Conservation (phyloP, 192 early-diverging fungal genomes). For the Coemansia sp. region DNA sequence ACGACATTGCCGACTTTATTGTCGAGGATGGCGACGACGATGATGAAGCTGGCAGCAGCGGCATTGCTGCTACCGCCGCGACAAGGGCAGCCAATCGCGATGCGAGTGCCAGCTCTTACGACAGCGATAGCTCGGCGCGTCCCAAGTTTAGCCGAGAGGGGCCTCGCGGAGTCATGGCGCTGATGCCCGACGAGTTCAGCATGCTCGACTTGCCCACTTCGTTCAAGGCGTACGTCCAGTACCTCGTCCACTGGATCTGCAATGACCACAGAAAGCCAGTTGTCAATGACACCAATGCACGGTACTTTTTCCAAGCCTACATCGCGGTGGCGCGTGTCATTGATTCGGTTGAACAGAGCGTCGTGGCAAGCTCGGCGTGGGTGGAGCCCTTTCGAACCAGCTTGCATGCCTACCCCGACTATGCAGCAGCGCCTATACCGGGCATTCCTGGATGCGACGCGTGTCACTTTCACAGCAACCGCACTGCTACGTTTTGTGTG, state of each 20-base stretch:
- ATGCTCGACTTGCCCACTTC: slow-evolving; percentile 42
- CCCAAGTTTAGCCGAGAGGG: slow-evolving; percentile 9
- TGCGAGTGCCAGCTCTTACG: neutral
- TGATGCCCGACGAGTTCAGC: slow-evolving; percentile 50
- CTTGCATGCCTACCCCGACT: slow-evolving; percentile 33
- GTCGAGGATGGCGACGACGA: slow-evolving; percentile 36
- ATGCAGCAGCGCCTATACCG: neutral
- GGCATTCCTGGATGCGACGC: slow-evolving; percentile 45
- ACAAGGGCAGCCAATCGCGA: too few species aligned
- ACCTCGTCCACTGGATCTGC: slow-evolving; percentile 52
- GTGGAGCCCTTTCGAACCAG: slow-evolving; percentile 28
- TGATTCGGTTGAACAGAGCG: slow-evolving; percentile 49
- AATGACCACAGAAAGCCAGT: slow-evolving; percentile 19
- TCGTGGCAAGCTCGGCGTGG: slow-evolving; percentile 50
- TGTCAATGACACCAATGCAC: slow-evolving; percentile 14
- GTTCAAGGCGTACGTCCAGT: slow-evolving; percentile 51
- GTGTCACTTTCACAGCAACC: slow-evolving; percentile 42
- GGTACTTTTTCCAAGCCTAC: slow-evolving; percentile 52
- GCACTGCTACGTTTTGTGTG: slow-evolving; percentile 45
- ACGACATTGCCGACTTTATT: slow-evolving; percentile 49
- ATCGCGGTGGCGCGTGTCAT: slow-evolving; percentile 35
- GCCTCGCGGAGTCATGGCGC: slow-evolving; percentile 7
- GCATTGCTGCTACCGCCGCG: neutral
- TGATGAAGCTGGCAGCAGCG: neutral
- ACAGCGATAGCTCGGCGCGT: slow-evolving; percentile 5